Conservation (phyloP, 2,329 filamentous ascomycete genomes). For the Exophiala oligosperma region DNA sequence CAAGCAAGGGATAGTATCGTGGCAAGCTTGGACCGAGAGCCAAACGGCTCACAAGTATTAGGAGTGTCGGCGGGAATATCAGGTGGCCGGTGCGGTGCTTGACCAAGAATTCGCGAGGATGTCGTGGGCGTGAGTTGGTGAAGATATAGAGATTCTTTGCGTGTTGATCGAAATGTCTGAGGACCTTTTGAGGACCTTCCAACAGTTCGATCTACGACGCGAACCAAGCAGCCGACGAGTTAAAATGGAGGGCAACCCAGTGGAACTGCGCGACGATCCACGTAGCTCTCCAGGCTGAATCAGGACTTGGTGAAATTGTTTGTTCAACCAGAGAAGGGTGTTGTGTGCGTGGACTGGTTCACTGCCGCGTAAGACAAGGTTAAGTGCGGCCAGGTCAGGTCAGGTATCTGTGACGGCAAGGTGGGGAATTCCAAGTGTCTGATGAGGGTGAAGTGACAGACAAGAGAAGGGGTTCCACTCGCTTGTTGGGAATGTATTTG, state of each 20-base stretch:
- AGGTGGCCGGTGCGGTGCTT: not conserved
- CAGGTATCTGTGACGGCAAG: not conserved
- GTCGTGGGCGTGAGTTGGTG: not conserved
- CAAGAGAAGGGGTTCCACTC: not conserved
- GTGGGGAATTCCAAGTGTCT: not conserved
- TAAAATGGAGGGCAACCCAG: not conserved
- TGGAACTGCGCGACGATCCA: not conserved
- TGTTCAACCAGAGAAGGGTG: not conserved
- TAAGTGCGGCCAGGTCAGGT: not conserved
- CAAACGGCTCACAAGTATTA: conserved; percentile 12
- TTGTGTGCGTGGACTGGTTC: not conserved
- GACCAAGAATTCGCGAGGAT: no score
- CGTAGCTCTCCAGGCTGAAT: not conserved
- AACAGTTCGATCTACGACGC: conserved; percentile 14
- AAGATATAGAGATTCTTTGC: not conserved
- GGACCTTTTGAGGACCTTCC: conserved; percentile 9
- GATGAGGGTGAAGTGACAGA: not conserved
- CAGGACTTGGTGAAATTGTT: not conserved
- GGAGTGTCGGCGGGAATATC: not conserved
- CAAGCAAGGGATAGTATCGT: conserved; percentile 20
- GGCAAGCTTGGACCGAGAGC: conserved; percentile 5
- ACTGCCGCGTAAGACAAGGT: not conserved
- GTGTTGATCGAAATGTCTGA: conserved; percentile 16
- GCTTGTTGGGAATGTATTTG: not conserved
- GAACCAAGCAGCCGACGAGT: not conserved